Evolutionary conservation across 2,329 filamentous ascomycete species (phyloP).

Genomic region (Aureobasidium sp.): DNA sequence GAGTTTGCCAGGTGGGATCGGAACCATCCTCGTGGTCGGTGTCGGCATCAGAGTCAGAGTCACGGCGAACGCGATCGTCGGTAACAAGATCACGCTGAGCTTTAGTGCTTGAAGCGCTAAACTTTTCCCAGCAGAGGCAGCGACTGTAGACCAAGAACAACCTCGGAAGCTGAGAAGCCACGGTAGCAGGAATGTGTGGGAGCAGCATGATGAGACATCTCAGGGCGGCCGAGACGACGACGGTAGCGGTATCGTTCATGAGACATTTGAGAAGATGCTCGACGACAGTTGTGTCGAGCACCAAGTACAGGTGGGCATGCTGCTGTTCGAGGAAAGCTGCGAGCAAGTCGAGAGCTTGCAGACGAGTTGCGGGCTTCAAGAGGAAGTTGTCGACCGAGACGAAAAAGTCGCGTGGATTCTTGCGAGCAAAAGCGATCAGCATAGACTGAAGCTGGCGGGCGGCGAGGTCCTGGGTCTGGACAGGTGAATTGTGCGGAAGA

Average conservation of each 20-base stretch:
- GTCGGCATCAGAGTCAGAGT: constrained; percentile 27
- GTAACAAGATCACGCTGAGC: constrained; percentile 29
- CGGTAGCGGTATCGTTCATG: constrained; percentile 70
- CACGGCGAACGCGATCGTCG: constrained; percentile 26
- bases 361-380: constrained; percentile 56
- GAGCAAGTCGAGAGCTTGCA: constrained; percentile 59
- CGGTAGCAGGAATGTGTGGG: constrained; percentile 68
- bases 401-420: constrained; percentile 63
- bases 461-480: constrained; percentile 36
- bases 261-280: constrained; percentile 65
- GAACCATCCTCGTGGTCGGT: constrained; percentile 33
- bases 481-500: constrained; percentile 28
- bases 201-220: constrained; percentile 74
- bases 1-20: constrained; percentile 56
- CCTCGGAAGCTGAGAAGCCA: constrained; percentile 61
- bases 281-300: constrained; percentile 66
- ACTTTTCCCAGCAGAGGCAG: constrained; percentile 69
- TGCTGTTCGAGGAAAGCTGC: constrained; percentile 67
- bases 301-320: constrained; percentile 70
- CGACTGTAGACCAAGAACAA: constrained; percentile 78
- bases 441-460: constrained; percentile 47
- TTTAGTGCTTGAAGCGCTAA: constrained; percentile 32
- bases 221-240: constrained; percentile 66
- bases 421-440: constrained; percentile 55
- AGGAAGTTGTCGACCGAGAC: constrained; percentile 59